These are phyloP conservation scores for Favolaschia claudopus DNA, from an alignment of 768 basidiomycete species.

Conservation along the genomic window DNA sequence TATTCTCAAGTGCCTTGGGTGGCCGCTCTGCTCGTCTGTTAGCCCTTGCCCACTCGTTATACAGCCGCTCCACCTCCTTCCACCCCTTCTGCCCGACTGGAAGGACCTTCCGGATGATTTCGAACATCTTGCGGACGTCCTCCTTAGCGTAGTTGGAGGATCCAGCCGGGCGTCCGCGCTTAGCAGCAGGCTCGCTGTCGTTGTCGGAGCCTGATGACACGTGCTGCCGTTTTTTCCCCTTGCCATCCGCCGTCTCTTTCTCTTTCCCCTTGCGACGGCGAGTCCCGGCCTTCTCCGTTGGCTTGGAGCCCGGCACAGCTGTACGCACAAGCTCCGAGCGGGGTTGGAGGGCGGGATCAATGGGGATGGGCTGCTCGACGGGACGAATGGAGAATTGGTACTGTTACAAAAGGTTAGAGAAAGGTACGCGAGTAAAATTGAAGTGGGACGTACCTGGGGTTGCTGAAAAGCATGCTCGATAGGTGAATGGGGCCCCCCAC, in stretches of 20 bases:
- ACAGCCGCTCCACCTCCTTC: not conserved
- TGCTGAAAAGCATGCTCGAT: constrained; percentile 1
- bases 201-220: not conserved
- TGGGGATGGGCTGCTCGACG: not conserved
- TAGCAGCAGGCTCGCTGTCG: not conserved
- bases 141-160: constrained; percentile 2
- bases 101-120: not conserved
- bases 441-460: not conserved
- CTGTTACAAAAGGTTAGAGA: not conserved
- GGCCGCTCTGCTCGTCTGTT: not conserved
- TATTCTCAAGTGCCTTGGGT: not conserved
- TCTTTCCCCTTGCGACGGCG: not conserved
- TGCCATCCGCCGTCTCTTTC: not conserved
- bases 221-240: constrained; percentile 1
- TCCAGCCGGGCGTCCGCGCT: not conserved
- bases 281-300: not conserved
- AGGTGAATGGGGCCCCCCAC: not conserved
- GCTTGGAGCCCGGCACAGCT: not conserved
- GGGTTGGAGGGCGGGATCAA: not conserved
- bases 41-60: not conserved
- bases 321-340: not conserved
- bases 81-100: not conserved
- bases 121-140: not conserved
- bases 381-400: not conserved
- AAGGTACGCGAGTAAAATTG: not conserved